Conservation (phyloP, 176 grass and related monocot species). For the Avena eriantha region DNA sequence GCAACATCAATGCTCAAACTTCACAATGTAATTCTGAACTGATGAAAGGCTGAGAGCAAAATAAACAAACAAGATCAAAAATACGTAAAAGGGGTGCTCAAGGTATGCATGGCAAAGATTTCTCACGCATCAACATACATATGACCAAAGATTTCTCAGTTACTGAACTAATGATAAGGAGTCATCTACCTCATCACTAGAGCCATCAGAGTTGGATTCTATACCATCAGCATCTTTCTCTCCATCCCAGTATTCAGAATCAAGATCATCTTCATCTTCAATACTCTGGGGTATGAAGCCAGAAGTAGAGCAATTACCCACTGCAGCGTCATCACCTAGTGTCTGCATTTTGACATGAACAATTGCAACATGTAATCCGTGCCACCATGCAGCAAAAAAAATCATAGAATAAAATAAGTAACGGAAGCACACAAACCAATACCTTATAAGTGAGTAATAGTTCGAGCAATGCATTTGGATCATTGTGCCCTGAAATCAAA, state of each 20-base stretch:
- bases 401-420: background rate
- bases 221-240: background rate
- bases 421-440: background rate
- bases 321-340: background rate
- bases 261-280: background rate
- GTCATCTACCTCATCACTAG: background rate
- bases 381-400: background rate
- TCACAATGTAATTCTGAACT: background rate
- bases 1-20: background rate
- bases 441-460: background rate
- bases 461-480: background rate
- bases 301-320: background rate
- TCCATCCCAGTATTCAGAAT: background rate
- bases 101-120: background rate
- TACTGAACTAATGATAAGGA: background rate
- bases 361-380: background rate
- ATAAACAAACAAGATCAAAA: background rate
- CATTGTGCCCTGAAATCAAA: background rate
- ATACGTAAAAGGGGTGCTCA: background rate
- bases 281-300: background rate
- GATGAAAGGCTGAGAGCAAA: background rate
- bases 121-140: background rate
- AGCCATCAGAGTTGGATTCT: background rate
- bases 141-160: background rate
- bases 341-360: background rate